Conservation (phyloP, 2,329 filamentous ascomycete genomes). For the Fusarium sp. region DNA sequence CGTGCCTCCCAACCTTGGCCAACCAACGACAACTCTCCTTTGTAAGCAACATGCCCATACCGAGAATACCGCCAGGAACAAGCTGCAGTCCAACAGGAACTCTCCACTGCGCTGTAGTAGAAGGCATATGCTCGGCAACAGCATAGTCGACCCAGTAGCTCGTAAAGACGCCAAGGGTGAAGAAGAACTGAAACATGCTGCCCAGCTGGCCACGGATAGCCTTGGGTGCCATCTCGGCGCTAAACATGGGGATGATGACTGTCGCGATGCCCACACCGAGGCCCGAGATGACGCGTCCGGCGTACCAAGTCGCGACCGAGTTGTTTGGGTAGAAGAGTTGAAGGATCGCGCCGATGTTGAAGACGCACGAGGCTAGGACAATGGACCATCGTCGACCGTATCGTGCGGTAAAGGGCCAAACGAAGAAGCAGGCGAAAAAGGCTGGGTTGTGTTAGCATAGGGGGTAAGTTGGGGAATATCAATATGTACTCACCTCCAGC, state of each 20-base stretch:
- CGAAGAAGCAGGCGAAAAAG: conserved; percentile 58
- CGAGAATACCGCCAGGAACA: conserved; percentile 59
- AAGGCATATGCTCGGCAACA: conserved; percentile 53
- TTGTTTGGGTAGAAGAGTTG: conserved; percentile 54
- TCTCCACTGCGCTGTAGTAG: conserved; percentile 61
- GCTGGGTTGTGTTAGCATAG: conserved; percentile 38
- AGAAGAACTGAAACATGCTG: conserved; percentile 59
- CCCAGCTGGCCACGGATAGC: conserved; percentile 57
- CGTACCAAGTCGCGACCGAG: conserved; percentile 53
- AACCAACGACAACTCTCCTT: conserved; percentile 62
- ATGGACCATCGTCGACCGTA: conserved; percentile 56
- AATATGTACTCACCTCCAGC: conserved; percentile 50
- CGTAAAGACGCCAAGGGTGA: conserved; percentile 56
- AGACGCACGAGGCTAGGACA: conserved; percentile 54
- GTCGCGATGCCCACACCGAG: conserved; percentile 55
- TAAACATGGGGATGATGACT: conserved; percentile 60
- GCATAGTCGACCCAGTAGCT: conserved; percentile 62
- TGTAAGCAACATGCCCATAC: conserved; percentile 61
- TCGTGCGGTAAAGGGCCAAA: conserved; percentile 57
- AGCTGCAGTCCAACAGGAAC: conserved; percentile 62
- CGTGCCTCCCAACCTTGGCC: conserved; percentile 57
- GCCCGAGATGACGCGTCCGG: conserved; percentile 52
- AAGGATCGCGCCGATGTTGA: conserved; percentile 57
- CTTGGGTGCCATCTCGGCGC: conserved; percentile 60
- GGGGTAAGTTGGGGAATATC: not conserved